Percentiles rank a stretch among this genome's conserved stretches.
These are phyloP conservation scores for Zea luxurians DNA, from an alignment of 176 grass and related monocot genomes.

Conservation along the genomic window DNA sequence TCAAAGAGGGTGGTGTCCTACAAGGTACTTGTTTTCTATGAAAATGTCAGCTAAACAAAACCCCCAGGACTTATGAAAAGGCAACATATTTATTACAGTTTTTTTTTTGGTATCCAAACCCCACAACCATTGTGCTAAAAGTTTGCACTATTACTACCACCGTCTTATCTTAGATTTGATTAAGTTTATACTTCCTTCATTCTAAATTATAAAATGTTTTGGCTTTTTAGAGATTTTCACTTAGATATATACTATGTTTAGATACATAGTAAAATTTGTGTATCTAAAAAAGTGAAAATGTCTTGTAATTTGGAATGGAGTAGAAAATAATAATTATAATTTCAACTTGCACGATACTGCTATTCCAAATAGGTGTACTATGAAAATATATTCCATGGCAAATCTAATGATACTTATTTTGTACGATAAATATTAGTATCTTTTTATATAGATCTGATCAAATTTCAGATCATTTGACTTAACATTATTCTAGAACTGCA, in stretches of 20 bases:
- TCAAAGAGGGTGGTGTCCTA: conserved; percentile 23
- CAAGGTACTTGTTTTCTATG: conserved; percentile 47
- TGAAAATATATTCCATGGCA: neutral
- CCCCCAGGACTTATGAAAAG: conserved; percentile 16
- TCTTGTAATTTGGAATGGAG: neutral
- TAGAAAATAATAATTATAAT: neutral
- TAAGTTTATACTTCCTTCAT: neutral
- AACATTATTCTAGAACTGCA: neutral
- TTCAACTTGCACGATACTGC: neutral
- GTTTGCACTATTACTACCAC: neutral
- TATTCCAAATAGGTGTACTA: neutral
- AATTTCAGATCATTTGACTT: neutral
- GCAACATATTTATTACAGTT: neutral
- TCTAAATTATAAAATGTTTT: neutral
- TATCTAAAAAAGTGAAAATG: neutral
- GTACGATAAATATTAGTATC: neutral
- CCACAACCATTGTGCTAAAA: conserved; percentile 3
- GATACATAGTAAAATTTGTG: too few species aligned
- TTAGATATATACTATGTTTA: neutral
- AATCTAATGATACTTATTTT: neutral
- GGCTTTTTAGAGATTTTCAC: neutral
- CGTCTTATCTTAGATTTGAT: neutral
- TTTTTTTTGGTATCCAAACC: conserved; percentile 15
- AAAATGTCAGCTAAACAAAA: neutral
- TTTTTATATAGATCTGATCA: neutral